Conservation (phyloP, 208 protist species). For the Endotrypanum monterogeii region DNA sequence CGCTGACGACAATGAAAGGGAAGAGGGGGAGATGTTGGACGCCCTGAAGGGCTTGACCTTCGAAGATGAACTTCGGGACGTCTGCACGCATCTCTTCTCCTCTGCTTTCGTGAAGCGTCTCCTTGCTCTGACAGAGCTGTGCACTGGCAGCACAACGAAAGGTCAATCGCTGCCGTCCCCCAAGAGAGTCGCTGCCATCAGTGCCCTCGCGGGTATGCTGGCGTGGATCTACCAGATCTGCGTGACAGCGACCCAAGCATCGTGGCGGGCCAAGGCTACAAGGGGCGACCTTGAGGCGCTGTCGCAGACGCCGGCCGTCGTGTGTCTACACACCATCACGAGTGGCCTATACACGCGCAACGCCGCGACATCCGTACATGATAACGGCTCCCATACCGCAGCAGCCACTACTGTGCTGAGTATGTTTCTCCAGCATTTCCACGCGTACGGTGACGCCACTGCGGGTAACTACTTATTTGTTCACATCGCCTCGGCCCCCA, state of each 20-base stretch:
- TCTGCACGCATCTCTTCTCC: conserved; percentile 19
- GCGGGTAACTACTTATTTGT: conserved; percentile 12
- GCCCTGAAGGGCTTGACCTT: conserved; percentile 18
- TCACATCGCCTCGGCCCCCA: conserved; percentile 10
- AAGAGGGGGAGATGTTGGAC: not conserved
- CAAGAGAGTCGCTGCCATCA: not conserved
- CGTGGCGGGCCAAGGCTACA: conserved; percentile 23
- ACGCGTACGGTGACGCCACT: not conserved
- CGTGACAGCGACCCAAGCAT: conserved; percentile 15
- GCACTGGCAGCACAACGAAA: not conserved
- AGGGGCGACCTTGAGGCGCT: conserved; percentile 13
- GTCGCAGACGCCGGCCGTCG: conserved; percentile 4
- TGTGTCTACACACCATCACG: conserved; percentile 14
- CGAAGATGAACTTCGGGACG: conserved; percentile 28
- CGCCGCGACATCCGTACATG: not conserved
- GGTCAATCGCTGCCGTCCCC: not conserved
- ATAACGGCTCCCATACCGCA: not conserved
- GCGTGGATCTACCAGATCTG: conserved; percentile 30
- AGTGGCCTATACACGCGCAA: conserved; percentile 11
- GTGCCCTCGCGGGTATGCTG: conserved; percentile 17
- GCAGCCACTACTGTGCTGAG: conserved; percentile 5
- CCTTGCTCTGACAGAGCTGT: conserved; percentile 11
- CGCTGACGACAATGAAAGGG: not conserved
- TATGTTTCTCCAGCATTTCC: conserved; percentile 17
- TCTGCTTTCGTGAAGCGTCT: conserved; percentile 10